Base-by-base conservation (phyloP, 202 grass and related monocot species). In the Alloteropsis angusta region DNA sequence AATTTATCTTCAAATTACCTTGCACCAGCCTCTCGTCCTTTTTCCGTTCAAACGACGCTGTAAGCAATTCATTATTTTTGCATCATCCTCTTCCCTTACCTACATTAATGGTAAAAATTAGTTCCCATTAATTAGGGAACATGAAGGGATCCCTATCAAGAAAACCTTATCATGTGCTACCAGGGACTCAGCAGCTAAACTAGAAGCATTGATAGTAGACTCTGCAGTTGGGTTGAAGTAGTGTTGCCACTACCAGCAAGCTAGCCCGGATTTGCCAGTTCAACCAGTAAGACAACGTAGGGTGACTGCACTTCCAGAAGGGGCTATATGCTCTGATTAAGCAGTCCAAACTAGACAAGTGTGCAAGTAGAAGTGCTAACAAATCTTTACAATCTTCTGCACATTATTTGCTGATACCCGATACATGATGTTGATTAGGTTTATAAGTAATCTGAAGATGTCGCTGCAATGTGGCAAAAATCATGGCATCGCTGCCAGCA, bases 81-180 rank as follows among this genome's bases (percentile, higher is more conserved):
- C 84, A 84, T 98, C 96, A 83, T 95, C 87, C 42, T 95, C 92
- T 87, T 98, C 96, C 72, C 78, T 73, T 64, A 98, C 87, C 96
- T 98, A 68, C 69, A 81, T 46, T 75, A n/a, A 85, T 25, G 58
- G 65, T 47, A 84, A 23, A 37, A 43, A 49, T 37, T 18, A 64
- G 22, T 28, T 77, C 34, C 68, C 23, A 42, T 39, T 50, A 65
- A 60, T 37, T 42, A 36, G 1, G 26, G 5, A 66, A 72, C 60
- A 78, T 0, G 2, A 67, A 65, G 18, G 26, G 54, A 54, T 53
- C 75, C 60, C 19, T 38, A 53, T 65, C 16, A 65, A 65, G 14
- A 79, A 57, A 56, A 41, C 15, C 32, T 59, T 65, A 77, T 77
- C 3, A 52, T 65, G 34, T 15, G 30, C n/a, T 78, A 65, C 45